These are phyloP conservation scores for Populus hybrid DNA, from an alignment of 441 rosid species.

Conservation along the genomic window DNA sequence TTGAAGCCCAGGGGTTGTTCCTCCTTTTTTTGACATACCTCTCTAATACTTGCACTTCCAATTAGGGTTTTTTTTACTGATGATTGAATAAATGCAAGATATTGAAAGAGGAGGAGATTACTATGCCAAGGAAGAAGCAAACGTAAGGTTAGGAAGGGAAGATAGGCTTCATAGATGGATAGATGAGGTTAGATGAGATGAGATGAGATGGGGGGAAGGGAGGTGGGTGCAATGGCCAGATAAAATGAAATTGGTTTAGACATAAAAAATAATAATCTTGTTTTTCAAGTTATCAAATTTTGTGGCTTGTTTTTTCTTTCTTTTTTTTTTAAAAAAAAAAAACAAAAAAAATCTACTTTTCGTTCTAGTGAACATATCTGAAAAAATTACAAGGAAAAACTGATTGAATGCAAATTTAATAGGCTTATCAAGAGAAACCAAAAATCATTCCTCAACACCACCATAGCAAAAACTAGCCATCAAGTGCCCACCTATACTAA, in stretches of 20 bases:
- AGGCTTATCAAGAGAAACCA: too few species aligned
- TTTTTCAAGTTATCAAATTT: too few species aligned
- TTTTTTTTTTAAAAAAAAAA: too few species aligned
- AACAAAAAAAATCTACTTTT: too few species aligned
- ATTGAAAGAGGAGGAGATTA: background rate
- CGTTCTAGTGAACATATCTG: background rate
- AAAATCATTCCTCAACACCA: too few species aligned
- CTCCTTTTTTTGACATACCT: constrained; percentile 58
- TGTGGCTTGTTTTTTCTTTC: background rate
- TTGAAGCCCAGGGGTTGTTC: constrained; percentile 39
- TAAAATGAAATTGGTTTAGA: background rate
- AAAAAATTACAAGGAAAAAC: too few species aligned
- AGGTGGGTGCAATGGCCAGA: background rate
- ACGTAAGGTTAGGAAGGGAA: background rate
- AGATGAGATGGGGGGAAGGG: background rate
- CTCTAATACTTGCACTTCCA: background rate
- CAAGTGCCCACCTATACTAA: too few species aligned
- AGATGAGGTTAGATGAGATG: too few species aligned
- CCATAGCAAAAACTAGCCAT: too few species aligned
- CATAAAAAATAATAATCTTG: background rate
- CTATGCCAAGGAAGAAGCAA: background rate
- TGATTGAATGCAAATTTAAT: too few species aligned
- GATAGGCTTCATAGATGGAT: background rate
- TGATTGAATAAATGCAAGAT: background rate
- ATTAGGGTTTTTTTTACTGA: background rate